Evolutionary conservation across 495 filamentous ascomycete genomes (phyloP), one percentile per base, ranked within the genome.

Genomic region (Hypoxylon trugodes): DNA sequence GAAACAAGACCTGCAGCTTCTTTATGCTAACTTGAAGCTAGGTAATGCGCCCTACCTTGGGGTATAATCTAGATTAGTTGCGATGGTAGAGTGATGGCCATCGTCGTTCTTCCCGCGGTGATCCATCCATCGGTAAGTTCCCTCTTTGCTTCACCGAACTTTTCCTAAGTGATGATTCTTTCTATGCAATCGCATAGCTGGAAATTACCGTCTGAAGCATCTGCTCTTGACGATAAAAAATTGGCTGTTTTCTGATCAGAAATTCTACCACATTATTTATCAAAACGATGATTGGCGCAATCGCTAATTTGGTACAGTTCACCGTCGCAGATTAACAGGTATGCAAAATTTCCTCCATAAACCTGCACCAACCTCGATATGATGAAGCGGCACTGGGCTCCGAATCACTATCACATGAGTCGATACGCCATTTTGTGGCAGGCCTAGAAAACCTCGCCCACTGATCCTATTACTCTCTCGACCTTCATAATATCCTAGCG

Each of bases 381-480:
- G 94, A 98, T 97, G 93, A 96, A 91, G 83, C 84, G 93, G 94
- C 95, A 98, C 95, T 98, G 95, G 95, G 96, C 95, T 96, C 93
- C 92, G 94, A 98, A 81, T 73, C 76, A 69, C 65, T 67, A 69
- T 74, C 59, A 77, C 73, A 81, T 92, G 90, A 93, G 80, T 76
- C 87, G 91, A 96, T 79, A 95, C 81, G 91, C 92, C 92, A 85
- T 82, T 86, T 91, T 91, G 92, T 74, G 93, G 91, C 92, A 96
- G 93, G 94, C 95, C 92, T 97, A 97, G 94, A 97, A 98, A 98
- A 97, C 95, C 93, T 96, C 86, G 93, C 91, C 93, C 90, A 93
- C 95, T 98, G 95, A 98, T 83, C 69, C 72, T 64, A 43, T 52
- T 49, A 69, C 26, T 41, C 35, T 15, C 18, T 47, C 21, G 9